phyloP scores from a whole-genome alignment of 306 rosid species.

The Chamaecrista fasciculata region DNA sequence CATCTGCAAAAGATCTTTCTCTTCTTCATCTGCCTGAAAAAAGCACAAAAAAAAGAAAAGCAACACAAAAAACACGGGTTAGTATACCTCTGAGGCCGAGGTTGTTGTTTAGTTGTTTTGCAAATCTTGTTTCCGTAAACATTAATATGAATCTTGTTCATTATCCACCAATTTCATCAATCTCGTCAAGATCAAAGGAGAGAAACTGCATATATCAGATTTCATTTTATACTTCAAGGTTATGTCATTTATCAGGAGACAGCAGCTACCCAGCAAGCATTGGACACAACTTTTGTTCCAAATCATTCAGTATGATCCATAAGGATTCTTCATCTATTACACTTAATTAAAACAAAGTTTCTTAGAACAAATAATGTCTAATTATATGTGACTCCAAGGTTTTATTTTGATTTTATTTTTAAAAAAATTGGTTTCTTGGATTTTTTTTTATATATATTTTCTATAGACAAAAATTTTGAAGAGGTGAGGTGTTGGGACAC shows the following conservation, averaged over 20 bases:
- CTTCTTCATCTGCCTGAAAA: slow-evolving; percentile 84
- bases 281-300: background rate
- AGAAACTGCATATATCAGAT: background rate
- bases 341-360: too few species aligned
- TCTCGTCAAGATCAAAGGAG: background rate
- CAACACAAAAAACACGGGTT: slow-evolving; percentile 15
- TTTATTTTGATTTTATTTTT: too few species aligned
- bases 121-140: background rate
- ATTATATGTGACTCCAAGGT: background rate
- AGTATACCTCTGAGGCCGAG: background rate
- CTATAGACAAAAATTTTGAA: too few species aligned
- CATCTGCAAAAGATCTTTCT: slow-evolving; percentile 61
- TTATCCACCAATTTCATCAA: background rate
- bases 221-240: background rate
- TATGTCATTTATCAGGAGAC: background rate
- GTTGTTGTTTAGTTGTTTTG: slow-evolving; percentile 11
- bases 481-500: too few species aligned
- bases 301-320: background rate
- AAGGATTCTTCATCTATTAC: background rate
- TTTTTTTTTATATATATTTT: background rate
- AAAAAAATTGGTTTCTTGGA: background rate
- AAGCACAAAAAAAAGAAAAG: background rate
- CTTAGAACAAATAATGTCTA: background rate
- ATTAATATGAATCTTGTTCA: slow-evolving; percentile 1
- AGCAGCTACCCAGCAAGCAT: background rate